A percentile compares a stretch with the other conserved stretches of the same genome.
These are phyloP conservation scores for Ceratopteris richardii DNA, from an alignment of 75 land plant genomes.

Conservation along the genomic window DNA sequence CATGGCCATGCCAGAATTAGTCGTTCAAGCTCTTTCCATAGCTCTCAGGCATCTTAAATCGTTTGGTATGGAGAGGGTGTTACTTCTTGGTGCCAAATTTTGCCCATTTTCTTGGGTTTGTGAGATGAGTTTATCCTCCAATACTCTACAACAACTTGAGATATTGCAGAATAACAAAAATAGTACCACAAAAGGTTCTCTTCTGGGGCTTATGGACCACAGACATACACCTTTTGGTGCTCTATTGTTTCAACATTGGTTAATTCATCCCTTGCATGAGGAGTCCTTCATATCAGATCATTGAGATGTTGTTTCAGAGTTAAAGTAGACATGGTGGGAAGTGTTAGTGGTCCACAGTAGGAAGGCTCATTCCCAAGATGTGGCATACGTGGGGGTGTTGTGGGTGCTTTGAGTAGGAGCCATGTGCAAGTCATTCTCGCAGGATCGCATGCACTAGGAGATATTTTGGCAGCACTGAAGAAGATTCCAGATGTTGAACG, in stretches of 20 bases:
- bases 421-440: conserved; percentile 5
- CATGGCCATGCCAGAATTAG: conserved; percentile 77
- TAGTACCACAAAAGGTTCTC: conserved; percentile 70
- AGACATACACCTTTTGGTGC: conserved; percentile 86
- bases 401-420: conserved; percentile 24
- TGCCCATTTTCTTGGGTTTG: conserved; percentile 55
- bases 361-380: conserved; percentile 24
- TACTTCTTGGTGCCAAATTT: conserved; percentile 64
- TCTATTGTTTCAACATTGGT: conserved; percentile 87
- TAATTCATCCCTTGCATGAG: conserved; percentile 78
- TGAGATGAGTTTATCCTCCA: conserved; percentile 84
- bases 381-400: conserved; percentile 29
- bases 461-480: conserved; percentile 53
- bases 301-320: conserved; percentile 91
- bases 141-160: conserved; percentile 89
- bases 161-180: conserved; percentile 64
- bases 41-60: conserved; percentile 63
- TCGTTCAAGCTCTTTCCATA: conserved; percentile 77
- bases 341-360: conserved; percentile 14
- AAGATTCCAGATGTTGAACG: conserved; percentile 84
- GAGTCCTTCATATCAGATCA: conserved; percentile 60
- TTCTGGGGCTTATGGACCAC: conserved; percentile 69
- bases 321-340: conserved; percentile 64
- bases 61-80: conserved; percentile 76
- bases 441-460: conserved; percentile 38